Percentiles rank a stretch among this genome's conserved stretches.
These are phyloP conservation scores for Erigeron canadensis DNA, from an alignment of 129 eudicot genomes.

Conservation along the genomic window DNA sequence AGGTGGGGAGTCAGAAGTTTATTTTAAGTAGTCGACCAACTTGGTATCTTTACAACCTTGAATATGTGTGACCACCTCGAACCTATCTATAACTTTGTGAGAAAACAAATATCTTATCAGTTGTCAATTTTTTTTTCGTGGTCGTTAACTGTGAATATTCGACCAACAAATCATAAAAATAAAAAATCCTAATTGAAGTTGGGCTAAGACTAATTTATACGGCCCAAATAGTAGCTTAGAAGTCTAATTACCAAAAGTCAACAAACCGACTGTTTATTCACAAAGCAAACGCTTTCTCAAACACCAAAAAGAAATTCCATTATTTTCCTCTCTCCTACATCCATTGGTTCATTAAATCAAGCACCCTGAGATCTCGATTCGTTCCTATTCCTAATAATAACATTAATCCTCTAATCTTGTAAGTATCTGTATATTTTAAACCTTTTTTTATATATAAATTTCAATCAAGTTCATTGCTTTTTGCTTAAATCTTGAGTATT, in stretches of 20 bases:
- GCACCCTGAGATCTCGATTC: constrained; percentile 30
- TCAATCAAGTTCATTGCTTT: constrained; percentile 14
- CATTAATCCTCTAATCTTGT: constrained; percentile 26
- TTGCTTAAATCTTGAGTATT: constrained; percentile 5
- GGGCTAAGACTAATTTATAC: constrained; percentile 14
- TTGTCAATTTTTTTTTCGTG: no score
- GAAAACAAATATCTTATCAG: no score
- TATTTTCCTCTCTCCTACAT: constrained; percentile 21
- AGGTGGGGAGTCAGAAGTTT: no score
- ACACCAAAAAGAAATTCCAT: constrained; percentile 1
- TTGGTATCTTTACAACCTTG: no score
- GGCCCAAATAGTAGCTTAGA: constrained; percentile 29
- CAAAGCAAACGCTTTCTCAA: constrained; percentile 21
- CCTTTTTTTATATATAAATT: not conserved
- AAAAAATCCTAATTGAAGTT: constrained; percentile 14
- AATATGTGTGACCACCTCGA: no score
- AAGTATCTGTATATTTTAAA: constrained; percentile 12
- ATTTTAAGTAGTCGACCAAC: no score
- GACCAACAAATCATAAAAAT: not conserved
- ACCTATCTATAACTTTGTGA: no score
- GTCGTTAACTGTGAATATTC: no score
- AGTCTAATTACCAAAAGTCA: constrained; percentile 32
- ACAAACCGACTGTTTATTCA: constrained; percentile 19
- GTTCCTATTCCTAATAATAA: not conserved
- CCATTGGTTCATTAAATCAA: constrained; percentile 32